Conservation (phyloP, 2,329 filamentous ascomycete species). For the Hymenoscyphus fraxineus region DNA sequence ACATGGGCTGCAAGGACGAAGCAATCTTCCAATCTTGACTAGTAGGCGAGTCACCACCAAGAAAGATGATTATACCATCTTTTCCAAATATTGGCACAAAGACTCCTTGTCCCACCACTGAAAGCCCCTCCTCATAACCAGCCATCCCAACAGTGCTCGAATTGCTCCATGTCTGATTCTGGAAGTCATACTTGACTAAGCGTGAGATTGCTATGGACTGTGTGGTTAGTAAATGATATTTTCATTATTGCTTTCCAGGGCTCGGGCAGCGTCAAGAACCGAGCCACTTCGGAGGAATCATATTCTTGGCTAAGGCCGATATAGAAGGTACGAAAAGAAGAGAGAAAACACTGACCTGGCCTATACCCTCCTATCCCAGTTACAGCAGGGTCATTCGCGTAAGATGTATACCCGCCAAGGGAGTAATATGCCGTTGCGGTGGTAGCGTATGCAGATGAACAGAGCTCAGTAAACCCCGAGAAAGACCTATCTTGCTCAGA, state of each 20-base stretch:
- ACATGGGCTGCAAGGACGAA: neutral
- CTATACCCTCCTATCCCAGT: neutral
- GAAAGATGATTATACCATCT: slow-evolving; percentile 15
- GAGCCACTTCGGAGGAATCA: neutral
- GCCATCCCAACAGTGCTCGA: slow-evolving; percentile 4
- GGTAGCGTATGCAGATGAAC: neutral
- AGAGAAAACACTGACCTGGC: neutral
- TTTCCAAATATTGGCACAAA: slow-evolving; percentile 17
- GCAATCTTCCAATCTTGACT: neutral
- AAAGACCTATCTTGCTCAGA: neutral
- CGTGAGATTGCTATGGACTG: slow-evolving; percentile 6
- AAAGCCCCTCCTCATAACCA: slow-evolving; percentile 1
- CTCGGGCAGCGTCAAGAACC: neutral
- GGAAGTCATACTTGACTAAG: slow-evolving; percentile 14
- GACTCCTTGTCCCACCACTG: slow-evolving; percentile 7
- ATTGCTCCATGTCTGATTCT: slow-evolving; percentile 11
- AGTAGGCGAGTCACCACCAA: slow-evolving; percentile 12
- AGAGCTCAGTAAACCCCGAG: slow-evolving; percentile 9
- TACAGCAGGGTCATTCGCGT: neutral
- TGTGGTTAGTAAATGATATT: neutral
- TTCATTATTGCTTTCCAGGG: neutral
- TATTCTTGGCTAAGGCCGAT: neutral
- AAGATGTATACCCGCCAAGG: slow-evolving; percentile 1
- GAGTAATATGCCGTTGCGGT: slow-evolving; percentile 7
- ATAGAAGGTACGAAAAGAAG: neutral